Base-by-base conservation (phyloP, 1,284 basidiomycete genomes). In the Coriolopsis trogii region DNA sequence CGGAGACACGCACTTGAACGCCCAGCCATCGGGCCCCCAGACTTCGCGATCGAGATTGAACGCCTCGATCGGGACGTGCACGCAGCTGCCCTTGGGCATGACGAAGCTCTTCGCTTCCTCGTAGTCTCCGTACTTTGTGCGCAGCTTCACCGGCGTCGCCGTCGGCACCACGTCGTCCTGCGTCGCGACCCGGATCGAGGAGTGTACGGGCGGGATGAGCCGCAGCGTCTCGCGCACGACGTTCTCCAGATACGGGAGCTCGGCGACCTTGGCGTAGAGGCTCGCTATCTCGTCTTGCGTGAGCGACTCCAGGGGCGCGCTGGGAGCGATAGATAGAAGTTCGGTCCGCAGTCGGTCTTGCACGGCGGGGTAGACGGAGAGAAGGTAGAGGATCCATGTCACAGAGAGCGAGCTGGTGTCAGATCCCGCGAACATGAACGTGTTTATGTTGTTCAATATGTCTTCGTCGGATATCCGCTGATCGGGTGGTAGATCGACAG, bases 391-490 rank as follows among this genome's bases (percentile, higher is more conserved):
- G 2, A 85, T 84, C 91, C 91, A 94, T 0, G 88, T 87, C 41
- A 92, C 72, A 9, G 85, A 79, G 24, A 93, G 80, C 2, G 88
- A 88, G 10, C 87, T 88, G 0, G 92, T 92, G 63, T 94, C 91
- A 4, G 89, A 89, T 10, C 91, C 91, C 13, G 89, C 91, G 68
- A 93, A 91, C 75, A 93, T 83, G 67, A 93, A 89, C 0, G 91
- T 93, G 59, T 90, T 92, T 69, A 93, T 85, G 58, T 86, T 92
- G 62, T 91, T 74, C 28, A 91, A 73, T 40, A 93, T 85, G 60
- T 93, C 91, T 38, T 85, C 81, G 62, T 93, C 89, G 2, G 89
- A 89, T 53, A 94, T 85, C 37, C 85, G 81, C 58, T 91, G 82
- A 43, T 85, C 81, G 0, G 75, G 73, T 10, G 82, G 73, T 15